phyloP scores from a whole-genome alignment of 2,329 filamentous ascomycete species.

The Nigrospora oryzae region DNA sequence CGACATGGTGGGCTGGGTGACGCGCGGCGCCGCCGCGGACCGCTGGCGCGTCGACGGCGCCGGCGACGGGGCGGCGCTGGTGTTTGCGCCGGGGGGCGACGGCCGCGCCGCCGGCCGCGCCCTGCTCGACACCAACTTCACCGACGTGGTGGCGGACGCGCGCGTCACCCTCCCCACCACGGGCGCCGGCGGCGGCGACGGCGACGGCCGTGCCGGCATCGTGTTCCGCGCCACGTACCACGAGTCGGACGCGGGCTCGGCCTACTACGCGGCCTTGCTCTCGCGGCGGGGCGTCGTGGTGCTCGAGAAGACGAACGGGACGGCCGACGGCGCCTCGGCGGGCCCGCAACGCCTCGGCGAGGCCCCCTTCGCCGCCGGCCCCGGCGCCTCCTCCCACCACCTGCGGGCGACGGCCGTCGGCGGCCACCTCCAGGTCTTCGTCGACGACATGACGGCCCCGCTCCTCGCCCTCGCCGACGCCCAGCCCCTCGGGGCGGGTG shows the following conservation, averaged over 20 bases:
- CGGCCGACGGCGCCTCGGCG: neutral
- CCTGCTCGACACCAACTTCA: constrained; percentile 1
- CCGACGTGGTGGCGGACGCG: constrained; percentile 8
- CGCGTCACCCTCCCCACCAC: constrained; percentile 12
- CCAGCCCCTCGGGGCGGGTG: constrained; percentile 9
- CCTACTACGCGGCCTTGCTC: constrained; percentile 6
- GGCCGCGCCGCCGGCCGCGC: neutral
- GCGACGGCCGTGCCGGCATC: constrained; percentile 18
- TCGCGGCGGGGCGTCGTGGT: constrained; percentile 4
- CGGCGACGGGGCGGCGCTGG: neutral
- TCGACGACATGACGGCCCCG: constrained; percentile 13
- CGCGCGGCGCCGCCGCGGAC: constrained; percentile 12
- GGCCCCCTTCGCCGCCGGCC: constrained; percentile 1
- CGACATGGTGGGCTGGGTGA: constrained; percentile 26
- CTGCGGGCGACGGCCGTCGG: constrained; percentile 16
- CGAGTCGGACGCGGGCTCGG: constrained; percentile 12
- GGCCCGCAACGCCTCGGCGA: constrained; percentile 2
- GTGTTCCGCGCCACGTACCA: constrained; percentile 25
- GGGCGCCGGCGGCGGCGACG: neutral
- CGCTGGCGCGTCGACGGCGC: constrained; percentile 17
- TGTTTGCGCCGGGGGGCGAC: neutral
- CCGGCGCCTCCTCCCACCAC: constrained; percentile 7
- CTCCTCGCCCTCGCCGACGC: constrained; percentile 11
- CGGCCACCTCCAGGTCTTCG: constrained; percentile 16
- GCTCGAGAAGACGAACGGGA: neutral